Base-by-base conservation (phyloP, 345 rosid species). In the Bruguiera gymnorhiza region DNA sequence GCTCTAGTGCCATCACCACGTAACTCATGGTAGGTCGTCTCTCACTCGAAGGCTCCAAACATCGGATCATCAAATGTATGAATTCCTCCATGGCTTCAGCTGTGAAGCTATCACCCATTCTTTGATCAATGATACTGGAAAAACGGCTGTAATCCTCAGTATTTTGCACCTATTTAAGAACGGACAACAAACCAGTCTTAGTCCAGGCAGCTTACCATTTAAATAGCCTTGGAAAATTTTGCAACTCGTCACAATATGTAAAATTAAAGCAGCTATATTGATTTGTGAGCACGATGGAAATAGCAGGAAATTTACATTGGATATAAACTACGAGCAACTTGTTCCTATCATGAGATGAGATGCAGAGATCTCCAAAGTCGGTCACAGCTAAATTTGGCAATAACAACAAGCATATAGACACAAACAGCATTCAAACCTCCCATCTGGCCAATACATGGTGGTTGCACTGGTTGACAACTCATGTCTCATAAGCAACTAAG, bases 61-160 rank as follows among this genome's bases (percentile, higher is more conserved):
- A 91, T 51, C 69, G 84, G 26, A 83, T 46, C 52, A 81, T 85
- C 78, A 91, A 60, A 74, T 53, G 81, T 73, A 89, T 86, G 69
- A 88, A 81, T 63, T 82, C 95, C 62, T 91, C 96, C 86, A 94
- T 87, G 21, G 91, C 92, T 86, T 91, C 97, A 4, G 81, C 73
- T 19, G 99, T 94, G 85, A 89, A 94, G 60, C 83, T 80, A 67
- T 71, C 84, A 5, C 86, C 89, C 68, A 91, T 73, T 79, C 89
- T 94, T 74, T 75, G 83, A 69, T 94, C 99, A 0, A 94, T 65
- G 43, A 89, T 84, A 68, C 68, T 74, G 8, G 84, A 80, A 74
- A 88, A 75, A 27, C 70, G 76, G 20, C 81, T 67, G 67, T 85
- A 82, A 68, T 88, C 91, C 60, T 68, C 74, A 39, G 70, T 77